Conservation (phyloP, 129 eudicot species). For the Flaveria brownii region DNA sequence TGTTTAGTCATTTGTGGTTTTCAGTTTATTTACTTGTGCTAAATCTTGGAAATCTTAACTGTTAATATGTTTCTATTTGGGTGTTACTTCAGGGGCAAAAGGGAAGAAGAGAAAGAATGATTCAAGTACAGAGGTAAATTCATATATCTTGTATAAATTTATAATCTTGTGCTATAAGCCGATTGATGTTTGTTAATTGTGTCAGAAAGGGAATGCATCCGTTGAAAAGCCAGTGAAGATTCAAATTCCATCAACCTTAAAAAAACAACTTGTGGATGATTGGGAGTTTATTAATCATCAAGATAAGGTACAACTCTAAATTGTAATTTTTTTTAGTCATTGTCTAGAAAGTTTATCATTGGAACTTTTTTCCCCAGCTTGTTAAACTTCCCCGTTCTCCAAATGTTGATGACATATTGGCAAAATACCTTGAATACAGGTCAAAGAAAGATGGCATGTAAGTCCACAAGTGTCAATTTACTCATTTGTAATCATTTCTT, state of each 20-base stretch:
- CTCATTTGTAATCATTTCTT: not conserved
- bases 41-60: not conserved
- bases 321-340: not conserved
- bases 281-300: slow-evolving; percentile 82
- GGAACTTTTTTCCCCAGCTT: slow-evolving; percentile 49
- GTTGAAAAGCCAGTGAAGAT: slow-evolving; percentile 77
- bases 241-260: slow-evolving; percentile 76
- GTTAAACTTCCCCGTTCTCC: slow-evolving; percentile 94
- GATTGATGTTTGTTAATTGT: slow-evolving; percentile 24
- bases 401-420: slow-evolving; percentile 74
- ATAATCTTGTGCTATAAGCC: slow-evolving; percentile 2
- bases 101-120: slow-evolving; percentile 95
- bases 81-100: slow-evolving; percentile 56
- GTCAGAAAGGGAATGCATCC: slow-evolving; percentile 63
- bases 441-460: slow-evolving; percentile 85
- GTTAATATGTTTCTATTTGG: not conserved
- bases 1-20: not conserved
- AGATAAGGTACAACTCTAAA: slow-evolving; percentile 56
- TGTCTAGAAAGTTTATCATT: not conserved
- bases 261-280: slow-evolving; percentile 91
- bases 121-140: slow-evolving; percentile 68
- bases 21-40: not conserved
- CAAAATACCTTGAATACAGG: slow-evolving; percentile 86
- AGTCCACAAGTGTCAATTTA: slow-evolving; percentile 36
- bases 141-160: not conserved